Evolutionary conservation across 495 filamentous ascomycete species (phyloP).

Genomic region (Hypoxylon rickii): DNA sequence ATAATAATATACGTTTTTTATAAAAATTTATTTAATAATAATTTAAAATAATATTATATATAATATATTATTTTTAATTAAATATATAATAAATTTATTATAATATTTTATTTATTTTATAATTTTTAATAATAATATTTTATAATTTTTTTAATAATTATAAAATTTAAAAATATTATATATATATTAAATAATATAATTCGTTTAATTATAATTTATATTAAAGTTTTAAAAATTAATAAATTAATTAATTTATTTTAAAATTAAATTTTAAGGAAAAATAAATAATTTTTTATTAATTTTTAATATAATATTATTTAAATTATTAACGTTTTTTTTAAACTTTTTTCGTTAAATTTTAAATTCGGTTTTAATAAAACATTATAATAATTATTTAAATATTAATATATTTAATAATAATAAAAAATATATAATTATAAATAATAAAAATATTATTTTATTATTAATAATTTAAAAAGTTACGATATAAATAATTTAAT

Average conservation of each 20-base stretch:
- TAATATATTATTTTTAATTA: neutral
- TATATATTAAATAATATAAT: neutral
- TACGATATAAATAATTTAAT: neutral
- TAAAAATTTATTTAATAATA: neutral
- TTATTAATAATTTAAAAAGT: neutral
- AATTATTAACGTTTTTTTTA: neutral
- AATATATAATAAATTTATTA: neutral
- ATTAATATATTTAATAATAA: neutral
- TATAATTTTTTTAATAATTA: neutral
- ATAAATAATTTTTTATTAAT: neutral
- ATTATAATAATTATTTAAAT: neutral
- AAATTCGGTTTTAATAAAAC: neutral
- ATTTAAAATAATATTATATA: neutral
- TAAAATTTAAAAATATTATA: neutral
- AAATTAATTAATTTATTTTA: neutral
- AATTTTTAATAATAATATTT: neutral
- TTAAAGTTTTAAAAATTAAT: neutral
- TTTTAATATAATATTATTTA: neutral
- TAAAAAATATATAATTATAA: neutral
- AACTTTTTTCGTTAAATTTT: neutral
- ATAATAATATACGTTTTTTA: neutral
- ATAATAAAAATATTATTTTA: neutral
- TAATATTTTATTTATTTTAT: neutral
- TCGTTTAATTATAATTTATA: neutral
- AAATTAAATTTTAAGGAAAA: neutral